phyloP scores from a whole-genome alignment of 768 basidiomycete species.

The Lactarius akahatsu region DNA sequence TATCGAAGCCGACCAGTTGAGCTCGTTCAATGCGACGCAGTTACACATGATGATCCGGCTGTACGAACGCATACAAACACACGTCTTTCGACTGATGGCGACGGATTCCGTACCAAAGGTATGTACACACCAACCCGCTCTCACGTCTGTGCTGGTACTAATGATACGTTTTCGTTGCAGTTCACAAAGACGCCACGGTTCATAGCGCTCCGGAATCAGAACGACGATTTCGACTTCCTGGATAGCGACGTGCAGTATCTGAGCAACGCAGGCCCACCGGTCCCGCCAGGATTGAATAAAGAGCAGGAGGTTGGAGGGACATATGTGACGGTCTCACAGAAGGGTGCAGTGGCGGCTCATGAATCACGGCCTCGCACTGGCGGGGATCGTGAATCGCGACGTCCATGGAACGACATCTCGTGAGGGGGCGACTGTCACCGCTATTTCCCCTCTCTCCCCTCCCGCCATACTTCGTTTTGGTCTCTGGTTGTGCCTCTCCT shows the following conservation, averaged over 20 bases:
- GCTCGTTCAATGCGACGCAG: conserved; percentile 90
- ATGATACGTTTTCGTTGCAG: conserved; percentile 38
- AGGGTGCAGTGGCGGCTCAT: conserved; percentile 54
- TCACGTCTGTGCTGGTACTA: background rate
- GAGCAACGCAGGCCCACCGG: conserved; percentile 42
- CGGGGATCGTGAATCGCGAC: conserved; percentile 24
- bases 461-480: conserved; percentile 5
- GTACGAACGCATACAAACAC: conserved; percentile 95
- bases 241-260: conserved; percentile 47
- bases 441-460: background rate
- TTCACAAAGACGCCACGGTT: conserved; percentile 88
- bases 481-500: conserved; percentile 8
- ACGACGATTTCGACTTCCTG: conserved; percentile 70
- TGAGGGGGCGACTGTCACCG: background rate
- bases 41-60: conserved; percentile 89
- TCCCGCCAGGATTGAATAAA: conserved; percentile 64
- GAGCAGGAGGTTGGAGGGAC: conserved; percentile 71
- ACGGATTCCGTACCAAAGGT: conserved; percentile 99
- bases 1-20: conserved; percentile 78
- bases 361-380: conserved; percentile 32
- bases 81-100: conserved; percentile 97
- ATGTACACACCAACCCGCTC: conserved; percentile 6
- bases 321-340: conserved; percentile 83
- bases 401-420: conserved; percentile 22
- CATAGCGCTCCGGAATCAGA: conserved; percentile 74